Base-by-base conservation (phyloP, 352 stramenopile species). In the Phytophthora foliorum region DNA sequence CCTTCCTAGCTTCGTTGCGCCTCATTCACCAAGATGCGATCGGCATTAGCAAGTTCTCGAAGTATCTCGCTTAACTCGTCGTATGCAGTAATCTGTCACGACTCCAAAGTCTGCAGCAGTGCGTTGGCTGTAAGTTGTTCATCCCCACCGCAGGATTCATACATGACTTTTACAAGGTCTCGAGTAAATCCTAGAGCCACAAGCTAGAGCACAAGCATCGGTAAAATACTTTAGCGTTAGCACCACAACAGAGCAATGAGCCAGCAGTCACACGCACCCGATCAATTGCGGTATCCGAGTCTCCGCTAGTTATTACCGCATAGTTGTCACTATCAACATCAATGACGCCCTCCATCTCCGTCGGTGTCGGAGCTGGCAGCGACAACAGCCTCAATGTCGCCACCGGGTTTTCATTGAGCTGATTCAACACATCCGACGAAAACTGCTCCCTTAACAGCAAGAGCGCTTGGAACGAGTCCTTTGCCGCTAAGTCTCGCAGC, bases 71-170 rank as follows among this genome's bases (percentile, higher is more conserved):
- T 31, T 6, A 31, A 31, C 27, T 31, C 27, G 8, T 31, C 27
- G 27, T 31, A 31, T 31, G 27, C 27, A 31, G 27, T 4, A 45
- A 9, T 14, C 13, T 51, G 6, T 72, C 32, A 75, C 13, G 49
- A 63, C 21, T 81, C 69, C 17, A 91, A 67, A 17, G 82, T 91
- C 45, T 90, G 72, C 22, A 90, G 77, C 29, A 92, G 61, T 29
- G 82, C 66, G 50, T 91, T 86, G 0, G 77, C 79, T 6, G 84
- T 73, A 9, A 82, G 24, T 31, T 90, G 69, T 57, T 93, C 85
- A 51, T 91, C 75, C 1, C 62, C 67, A 16, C 62, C 77, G 41
- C 85, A 93, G 2, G 81, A 91, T 56, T 91, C 85, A 67, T 88
- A 89, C 36, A 93, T 75, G 0, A 69, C 60, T 17, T 66, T 49